These are phyloP conservation scores for Debaryomyces subglobosus DNA, from an alignment of 1,139 yeast species.

Conservation along the genomic window DNA sequence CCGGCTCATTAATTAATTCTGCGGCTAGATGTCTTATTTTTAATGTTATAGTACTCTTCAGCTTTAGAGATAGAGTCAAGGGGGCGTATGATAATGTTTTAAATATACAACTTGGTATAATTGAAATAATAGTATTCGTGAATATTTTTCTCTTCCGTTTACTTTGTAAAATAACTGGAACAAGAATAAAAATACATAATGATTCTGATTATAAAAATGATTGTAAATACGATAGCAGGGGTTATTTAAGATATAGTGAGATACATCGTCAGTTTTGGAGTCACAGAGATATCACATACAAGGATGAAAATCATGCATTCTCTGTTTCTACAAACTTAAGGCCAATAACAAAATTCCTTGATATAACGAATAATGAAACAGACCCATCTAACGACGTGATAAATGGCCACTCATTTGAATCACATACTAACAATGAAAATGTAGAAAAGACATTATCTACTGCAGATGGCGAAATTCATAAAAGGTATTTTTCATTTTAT, in stretches of 20 bases:
- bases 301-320: not conserved
- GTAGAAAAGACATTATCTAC: not conserved
- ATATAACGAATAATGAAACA: not conserved
- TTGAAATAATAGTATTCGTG: constrained; percentile 12
- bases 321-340: constrained; percentile 6
- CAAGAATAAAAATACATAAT: constrained; percentile 1
- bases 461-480: not conserved
- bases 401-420: not conserved
- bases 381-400: not conserved
- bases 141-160: constrained; percentile 11
- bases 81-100: constrained; percentile 3
- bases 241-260: constrained; percentile 10
- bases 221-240: constrained; percentile 7
- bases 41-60: constrained; percentile 12
- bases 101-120: constrained; percentile 4
- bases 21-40: constrained; percentile 10
- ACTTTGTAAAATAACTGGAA: constrained; percentile 12
- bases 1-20: constrained; percentile 8
- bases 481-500: constrained; percentile 4
- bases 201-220: not conserved
- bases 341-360: constrained; percentile 10
- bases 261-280: constrained; percentile 17
- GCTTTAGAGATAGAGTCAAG: constrained; percentile 10
- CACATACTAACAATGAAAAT: not conserved
- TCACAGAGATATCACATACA: constrained; percentile 1